Evolutionary conservation across 1,284 basidiomycete species (phyloP).

Genomic region (Ceratobasidium sp.): DNA sequence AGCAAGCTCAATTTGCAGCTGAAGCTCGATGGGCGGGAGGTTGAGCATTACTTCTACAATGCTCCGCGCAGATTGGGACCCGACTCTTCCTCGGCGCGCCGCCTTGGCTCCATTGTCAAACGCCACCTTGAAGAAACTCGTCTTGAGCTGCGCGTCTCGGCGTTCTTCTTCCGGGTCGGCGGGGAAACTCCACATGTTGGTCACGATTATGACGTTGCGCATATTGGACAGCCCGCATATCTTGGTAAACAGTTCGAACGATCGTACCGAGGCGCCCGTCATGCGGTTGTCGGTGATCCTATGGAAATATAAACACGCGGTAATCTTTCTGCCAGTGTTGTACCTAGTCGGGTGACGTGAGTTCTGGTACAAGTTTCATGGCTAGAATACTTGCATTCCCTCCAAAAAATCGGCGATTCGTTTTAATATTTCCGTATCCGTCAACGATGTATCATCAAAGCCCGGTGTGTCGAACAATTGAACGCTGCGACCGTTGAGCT

Average conservation of each 20-base stretch:
- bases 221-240: slow-evolving; percentile 45
- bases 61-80: slow-evolving; percentile 16
- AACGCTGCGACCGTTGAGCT: slow-evolving; percentile 44
- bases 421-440: slow-evolving; percentile 41
- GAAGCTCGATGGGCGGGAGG: slow-evolving; percentile 4
- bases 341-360: not conserved
- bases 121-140: slow-evolving; percentile 51
- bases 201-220: slow-evolving; percentile 52
- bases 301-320: slow-evolving; percentile 47
- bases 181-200: slow-evolving; percentile 52
- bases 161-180: slow-evolving; percentile 35
- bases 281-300: slow-evolving; percentile 48
- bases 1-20: slow-evolving; percentile 21
- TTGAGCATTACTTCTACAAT: not conserved
- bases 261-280: slow-evolving; percentile 25
- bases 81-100: slow-evolving; percentile 45
- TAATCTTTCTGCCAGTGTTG: slow-evolving; percentile 12
- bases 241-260: slow-evolving; percentile 43
- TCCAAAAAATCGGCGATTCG: slow-evolving; percentile 33
- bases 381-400: slow-evolving; percentile 18
- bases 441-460: slow-evolving; percentile 43
- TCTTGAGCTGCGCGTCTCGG: slow-evolving; percentile 50
- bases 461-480: slow-evolving; percentile 49
- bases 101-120: slow-evolving; percentile 51
- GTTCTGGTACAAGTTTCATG: not conserved